Percentiles rank a stretch among this genome's conserved stretches.
Evolutionary conservation across 345 rosid genomes (phyloP).

Genomic region (Abelmoschus esculentus): DNA sequence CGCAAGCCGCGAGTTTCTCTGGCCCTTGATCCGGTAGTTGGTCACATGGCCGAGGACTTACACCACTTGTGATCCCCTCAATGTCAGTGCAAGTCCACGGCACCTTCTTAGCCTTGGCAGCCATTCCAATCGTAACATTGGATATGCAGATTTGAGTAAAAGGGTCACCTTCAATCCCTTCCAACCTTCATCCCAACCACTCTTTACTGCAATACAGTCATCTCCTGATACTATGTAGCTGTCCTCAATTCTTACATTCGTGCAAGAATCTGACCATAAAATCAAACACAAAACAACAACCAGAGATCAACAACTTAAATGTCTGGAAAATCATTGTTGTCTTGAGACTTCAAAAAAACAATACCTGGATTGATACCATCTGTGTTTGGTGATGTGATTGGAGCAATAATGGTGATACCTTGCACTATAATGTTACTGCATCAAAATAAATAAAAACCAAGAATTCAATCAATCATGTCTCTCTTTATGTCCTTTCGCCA

Average conservation of each 20-base stretch:
- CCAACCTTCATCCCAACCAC: slow-evolving; percentile 81
- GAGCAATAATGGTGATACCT: slow-evolving; percentile 80
- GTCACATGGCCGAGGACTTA: slow-evolving; percentile 45
- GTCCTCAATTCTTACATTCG: slow-evolving; percentile 76
- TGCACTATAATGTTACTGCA: slow-evolving; percentile 66
- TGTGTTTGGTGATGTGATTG: slow-evolving; percentile 77
- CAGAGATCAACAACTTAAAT: neutral
- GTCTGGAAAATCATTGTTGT: neutral
- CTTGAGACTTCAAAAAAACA: neutral
- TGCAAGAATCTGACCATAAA: slow-evolving; percentile 67
- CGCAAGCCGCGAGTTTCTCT: slow-evolving; percentile 33
- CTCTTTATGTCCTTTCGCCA: neutral
- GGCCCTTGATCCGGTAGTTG: slow-evolving; percentile 41
- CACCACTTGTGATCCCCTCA: slow-evolving; percentile 45
- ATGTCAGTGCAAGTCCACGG: slow-evolving; percentile 65
- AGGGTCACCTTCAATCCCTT: slow-evolving; percentile 54
- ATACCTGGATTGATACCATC: slow-evolving; percentile 88
- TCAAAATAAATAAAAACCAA: neutral
- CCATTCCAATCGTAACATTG: slow-evolving; percentile 51
- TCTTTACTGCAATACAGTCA: slow-evolving; percentile 85
- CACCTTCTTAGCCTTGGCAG: slow-evolving; percentile 49
- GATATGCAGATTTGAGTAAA: slow-evolving; percentile 66
- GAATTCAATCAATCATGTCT: neutral
- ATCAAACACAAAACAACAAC: slow-evolving; percentile 1
- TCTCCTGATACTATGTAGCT: slow-evolving; percentile 86